phyloP scores from a whole-genome alignment of 78 protist species.

The Guillardia theta region DNA sequence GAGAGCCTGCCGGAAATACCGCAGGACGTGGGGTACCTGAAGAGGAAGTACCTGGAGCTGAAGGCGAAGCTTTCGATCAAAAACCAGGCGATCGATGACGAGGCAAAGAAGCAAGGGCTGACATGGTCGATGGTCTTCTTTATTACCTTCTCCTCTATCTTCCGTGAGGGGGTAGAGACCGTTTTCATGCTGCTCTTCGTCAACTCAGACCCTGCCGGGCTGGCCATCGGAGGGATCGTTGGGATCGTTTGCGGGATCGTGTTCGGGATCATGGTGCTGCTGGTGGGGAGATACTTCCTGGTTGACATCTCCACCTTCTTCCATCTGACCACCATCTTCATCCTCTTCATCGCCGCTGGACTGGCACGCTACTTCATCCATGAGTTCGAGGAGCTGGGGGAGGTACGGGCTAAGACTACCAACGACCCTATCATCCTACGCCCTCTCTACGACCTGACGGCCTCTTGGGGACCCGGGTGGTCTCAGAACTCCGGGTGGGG shows the following conservation, averaged over 20 bases:
- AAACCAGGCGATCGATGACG: not conserved
- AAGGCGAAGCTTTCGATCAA: not conserved
- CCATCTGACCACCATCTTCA: not conserved
- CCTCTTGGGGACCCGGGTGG: not conserved
- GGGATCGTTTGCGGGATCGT: not conserved
- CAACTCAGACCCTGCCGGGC: not conserved
- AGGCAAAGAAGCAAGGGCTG: not conserved
- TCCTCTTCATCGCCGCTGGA: conserved; percentile 9
- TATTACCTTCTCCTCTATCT: not conserved
- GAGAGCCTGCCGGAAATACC: too few species aligned
- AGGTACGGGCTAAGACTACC: too few species aligned
- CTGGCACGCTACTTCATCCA: not conserved
- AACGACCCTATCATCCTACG: not conserved
- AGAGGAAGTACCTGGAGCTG: not conserved
- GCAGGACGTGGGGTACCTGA: not conserved
- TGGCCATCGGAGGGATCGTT: not conserved
- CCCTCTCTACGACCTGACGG: not conserved
- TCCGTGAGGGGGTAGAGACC: not conserved
- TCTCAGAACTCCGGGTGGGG: not conserved
- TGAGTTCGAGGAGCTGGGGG: not conserved
- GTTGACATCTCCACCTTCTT: conserved; percentile 15
- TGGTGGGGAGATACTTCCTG: not conserved
- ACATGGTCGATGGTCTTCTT: not conserved
- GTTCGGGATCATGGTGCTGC: not conserved
- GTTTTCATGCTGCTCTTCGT: not conserved